Conservation (phyloP, 2,329 filamentous ascomycete genomes). For the Aspergillus quadrilineatus region DNA sequence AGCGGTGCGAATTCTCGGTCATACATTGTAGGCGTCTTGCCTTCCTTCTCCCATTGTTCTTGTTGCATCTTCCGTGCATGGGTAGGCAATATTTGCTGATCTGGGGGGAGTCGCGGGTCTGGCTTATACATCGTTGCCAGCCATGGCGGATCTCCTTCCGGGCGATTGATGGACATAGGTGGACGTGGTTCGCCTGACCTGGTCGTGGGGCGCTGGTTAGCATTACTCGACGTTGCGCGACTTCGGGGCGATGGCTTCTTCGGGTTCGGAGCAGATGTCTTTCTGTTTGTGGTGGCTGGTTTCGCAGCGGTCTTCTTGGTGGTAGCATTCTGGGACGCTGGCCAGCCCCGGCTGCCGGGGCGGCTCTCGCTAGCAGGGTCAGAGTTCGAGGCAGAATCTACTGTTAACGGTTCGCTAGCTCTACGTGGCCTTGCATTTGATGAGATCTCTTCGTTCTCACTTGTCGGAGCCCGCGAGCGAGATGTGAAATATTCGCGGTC, state of each 20-base stretch:
- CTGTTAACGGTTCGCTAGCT: constrained; percentile 57
- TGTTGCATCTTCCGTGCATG: constrained; percentile 88
- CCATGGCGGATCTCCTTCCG: constrained; percentile 96
- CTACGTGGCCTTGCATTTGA: constrained; percentile 63
- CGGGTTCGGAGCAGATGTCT: constrained; percentile 38
- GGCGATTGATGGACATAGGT: constrained; percentile 61
- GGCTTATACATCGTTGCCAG: constrained; percentile 92
- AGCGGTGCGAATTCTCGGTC: constrained; percentile 84
- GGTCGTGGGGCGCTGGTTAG: constrained; percentile 58
- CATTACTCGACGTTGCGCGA: constrained; percentile 34
- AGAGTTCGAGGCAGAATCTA: constrained; percentile 23
- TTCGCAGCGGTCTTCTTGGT: constrained; percentile 34
- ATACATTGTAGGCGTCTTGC: constrained; percentile 79
- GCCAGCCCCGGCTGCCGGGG: constrained; percentile 34
- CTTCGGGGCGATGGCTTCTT: constrained; percentile 44
- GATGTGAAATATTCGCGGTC: constrained; percentile 70
- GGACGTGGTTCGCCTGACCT: constrained; percentile 58
- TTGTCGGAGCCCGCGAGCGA: constrained; percentile 59
- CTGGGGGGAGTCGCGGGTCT: constrained; percentile 87
- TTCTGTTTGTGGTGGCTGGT: constrained; percentile 33
- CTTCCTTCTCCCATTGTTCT: constrained; percentile 92
- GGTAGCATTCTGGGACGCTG: constrained; percentile 27
- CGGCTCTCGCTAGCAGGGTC: constrained; percentile 30
- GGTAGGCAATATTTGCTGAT: constrained; percentile 92
- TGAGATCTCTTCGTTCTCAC: constrained; percentile 61